Percentiles rank a stretch among this genome's conserved stretches.
Evolutionary conservation across 208 protist species (phyloP).

Genomic region (Leptomonas pyrrhocoris): DNA sequence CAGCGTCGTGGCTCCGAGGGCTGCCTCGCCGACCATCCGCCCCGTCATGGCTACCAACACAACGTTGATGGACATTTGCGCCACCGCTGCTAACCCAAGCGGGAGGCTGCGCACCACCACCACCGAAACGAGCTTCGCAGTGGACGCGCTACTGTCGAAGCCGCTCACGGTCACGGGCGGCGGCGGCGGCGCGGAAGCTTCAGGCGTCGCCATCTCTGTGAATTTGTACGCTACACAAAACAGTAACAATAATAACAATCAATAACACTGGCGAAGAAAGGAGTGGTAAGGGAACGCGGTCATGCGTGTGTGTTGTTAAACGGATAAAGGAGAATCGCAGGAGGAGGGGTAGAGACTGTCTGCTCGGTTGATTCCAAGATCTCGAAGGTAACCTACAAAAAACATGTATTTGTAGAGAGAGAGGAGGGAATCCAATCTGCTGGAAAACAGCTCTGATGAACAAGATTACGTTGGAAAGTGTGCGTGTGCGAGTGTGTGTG

Average conservation of each 20-base stretch:
- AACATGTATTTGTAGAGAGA: too few relatives aligned
- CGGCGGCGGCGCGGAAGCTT: not conserved
- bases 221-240: too few relatives aligned
- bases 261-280: too few relatives aligned
- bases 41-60: conserved; percentile 63
- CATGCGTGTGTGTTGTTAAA: too few relatives aligned
- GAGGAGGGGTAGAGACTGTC: not conserved
- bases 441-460: too few relatives aligned
- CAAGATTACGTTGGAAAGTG: too few relatives aligned
- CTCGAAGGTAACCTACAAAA: too few relatives aligned
- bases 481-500: too few relatives aligned
- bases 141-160: conserved; percentile 32
- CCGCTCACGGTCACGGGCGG: not conserved
- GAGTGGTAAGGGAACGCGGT: too few relatives aligned
- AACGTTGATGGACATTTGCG: conserved; percentile 64
- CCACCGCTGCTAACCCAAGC: conserved; percentile 60
- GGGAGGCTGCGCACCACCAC: conserved; percentile 58
- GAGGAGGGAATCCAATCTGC: too few relatives aligned
- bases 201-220: not conserved
- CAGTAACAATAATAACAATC: too few relatives aligned
- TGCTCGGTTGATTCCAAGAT: too few relatives aligned
- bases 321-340: not conserved
- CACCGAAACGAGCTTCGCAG: conserved; percentile 22
- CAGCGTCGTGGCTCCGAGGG: conserved; percentile 68
- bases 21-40: conserved; percentile 44